phyloP scores from a whole-genome alignment of 2,329 filamentous ascomycete genomes.

The Epichloe aotearoae region DNA sequence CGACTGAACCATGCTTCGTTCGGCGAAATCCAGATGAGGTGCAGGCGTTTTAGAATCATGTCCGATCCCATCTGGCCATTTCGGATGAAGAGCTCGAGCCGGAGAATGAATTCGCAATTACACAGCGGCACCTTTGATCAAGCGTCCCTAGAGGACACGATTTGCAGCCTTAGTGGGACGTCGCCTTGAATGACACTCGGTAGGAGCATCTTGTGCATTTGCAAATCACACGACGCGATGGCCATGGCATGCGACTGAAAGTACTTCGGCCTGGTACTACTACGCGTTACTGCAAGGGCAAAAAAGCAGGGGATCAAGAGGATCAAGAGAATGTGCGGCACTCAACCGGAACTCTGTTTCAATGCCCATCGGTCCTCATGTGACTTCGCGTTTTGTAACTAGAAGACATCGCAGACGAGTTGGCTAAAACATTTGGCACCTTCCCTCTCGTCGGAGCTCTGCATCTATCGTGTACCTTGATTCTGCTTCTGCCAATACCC shows the following conservation, averaged over 20 bases:
- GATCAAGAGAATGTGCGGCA: too few relatives aligned
- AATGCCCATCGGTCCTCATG: not conserved
- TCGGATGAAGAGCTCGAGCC: conserved; percentile 18
- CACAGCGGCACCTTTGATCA: not conserved
- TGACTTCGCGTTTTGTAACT: not conserved
- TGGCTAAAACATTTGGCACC: not conserved
- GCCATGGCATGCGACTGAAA: not conserved
- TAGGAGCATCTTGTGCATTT: not conserved
- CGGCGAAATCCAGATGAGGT: conserved; percentile 13
- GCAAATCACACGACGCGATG: not conserved
- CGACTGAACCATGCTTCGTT: not conserved
- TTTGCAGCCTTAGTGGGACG: not conserved
- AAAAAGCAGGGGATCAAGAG: not conserved
- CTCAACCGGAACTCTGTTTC: not conserved
- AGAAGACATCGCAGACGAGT: not conserved
- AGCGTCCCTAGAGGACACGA: not conserved
- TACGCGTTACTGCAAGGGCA: not conserved
- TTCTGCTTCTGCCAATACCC: too few relatives aligned
- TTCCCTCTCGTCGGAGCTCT: too few relatives aligned
- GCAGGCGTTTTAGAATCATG: conserved; percentile 18
- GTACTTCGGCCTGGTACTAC: too few relatives aligned
- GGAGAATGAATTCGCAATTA: not conserved
- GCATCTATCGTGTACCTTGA: too few relatives aligned
- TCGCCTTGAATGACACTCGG: not conserved
- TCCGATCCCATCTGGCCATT: conserved; percentile 17